Conservation (phyloP, 2,329 filamentous ascomycete genomes). For the Colletotrichum gigasporum region DNA sequence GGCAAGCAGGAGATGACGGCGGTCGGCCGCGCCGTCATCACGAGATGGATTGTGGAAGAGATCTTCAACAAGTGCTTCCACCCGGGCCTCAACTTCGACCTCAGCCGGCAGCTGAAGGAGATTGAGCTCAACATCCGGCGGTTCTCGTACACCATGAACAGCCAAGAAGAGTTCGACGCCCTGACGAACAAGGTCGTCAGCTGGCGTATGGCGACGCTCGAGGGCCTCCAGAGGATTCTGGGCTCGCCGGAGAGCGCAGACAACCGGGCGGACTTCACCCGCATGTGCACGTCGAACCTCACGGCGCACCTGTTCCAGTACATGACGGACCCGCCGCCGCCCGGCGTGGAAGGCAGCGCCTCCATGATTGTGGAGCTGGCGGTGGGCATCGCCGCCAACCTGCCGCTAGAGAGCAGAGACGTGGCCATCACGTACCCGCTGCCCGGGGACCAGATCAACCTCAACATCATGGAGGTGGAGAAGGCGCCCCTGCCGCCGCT, state of each 20-base stretch:
- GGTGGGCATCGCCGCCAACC: conserved; percentile 83
- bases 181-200: conserved; percentile 87
- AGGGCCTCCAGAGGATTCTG: conserved; percentile 82
- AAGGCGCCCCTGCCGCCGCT: conserved; percentile 73
- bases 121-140: conserved; percentile 89
- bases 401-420: conserved; percentile 91
- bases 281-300: conserved; percentile 73
- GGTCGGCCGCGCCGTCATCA: conserved; percentile 88
- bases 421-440: conserved; percentile 87
- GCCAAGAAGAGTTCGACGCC: conserved; percentile 89
- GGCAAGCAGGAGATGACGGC: conserved; percentile 99
- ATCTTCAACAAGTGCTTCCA: conserved; percentile 95
- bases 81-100: conserved; percentile 78
- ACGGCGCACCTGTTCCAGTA: conserved; percentile 77
- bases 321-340: conserved; percentile 78
- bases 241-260: conserved; percentile 71
- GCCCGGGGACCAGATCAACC: conserved; percentile 76
- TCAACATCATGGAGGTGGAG: conserved; percentile 87
- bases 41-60: conserved; percentile 89
- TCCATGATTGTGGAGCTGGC: conserved; percentile 94
- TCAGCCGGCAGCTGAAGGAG: conserved; percentile 83
- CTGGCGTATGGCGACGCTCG: conserved; percentile 93
- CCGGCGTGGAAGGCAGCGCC: conserved; percentile 86
- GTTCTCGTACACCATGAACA: conserved; percentile 77
- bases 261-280: conserved; percentile 75